Evolutionary conservation across 2,329 filamentous ascomycete species (phyloP), one percentile per base, ranked within the genome.

Genomic region (Colletotrichum theobromicola): DNA sequence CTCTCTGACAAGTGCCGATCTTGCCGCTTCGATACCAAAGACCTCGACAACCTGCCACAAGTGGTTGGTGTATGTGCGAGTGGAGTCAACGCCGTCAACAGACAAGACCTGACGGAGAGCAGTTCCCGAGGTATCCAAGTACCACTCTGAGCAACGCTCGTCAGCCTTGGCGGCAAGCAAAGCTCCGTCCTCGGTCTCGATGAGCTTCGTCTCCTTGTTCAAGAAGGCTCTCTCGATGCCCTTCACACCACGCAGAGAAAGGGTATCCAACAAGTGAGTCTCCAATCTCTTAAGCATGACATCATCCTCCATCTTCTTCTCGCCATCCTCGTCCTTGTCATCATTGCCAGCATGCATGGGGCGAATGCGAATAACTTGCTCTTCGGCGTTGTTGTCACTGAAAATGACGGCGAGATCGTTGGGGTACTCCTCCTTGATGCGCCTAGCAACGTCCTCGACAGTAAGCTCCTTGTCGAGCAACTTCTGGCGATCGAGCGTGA

Each of bases 311-410:
- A 94, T 91, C 35, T 85, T 83, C 76, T 87, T 87, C 28, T 88
- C 87, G 13, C 84, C 84, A 46, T 94, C 93, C 12, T 96, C 94
- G 46, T 93, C 91, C 28, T 95, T 93, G 15, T 94, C 94, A 60
- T 93, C 91, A 63, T 94, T 93, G 63, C 91, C 90, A 76, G 91
- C 88, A 35, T 88, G 87, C 76, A 97, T 92, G 79, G 96, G 94
- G 77, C 97, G 94, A 77, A 98, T 94, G 83, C 97, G 97, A 79
- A 99, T 95, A 60, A 98, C 94, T 83, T 97, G 95, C 82, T 97
- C 93, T 77, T 98, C 96, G 12, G 96, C 96, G 83, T 99, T 99
- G 88, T 98, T 97, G 84, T 99, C 97, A 85, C 95, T 98, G 88
- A 98, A 98, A 75, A 99, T 96, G 78, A 99, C 93, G 16, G 95